Conservation (phyloP, 2,329 filamentous ascomycete species). For the Ophiocordyceps robertsii region DNA sequence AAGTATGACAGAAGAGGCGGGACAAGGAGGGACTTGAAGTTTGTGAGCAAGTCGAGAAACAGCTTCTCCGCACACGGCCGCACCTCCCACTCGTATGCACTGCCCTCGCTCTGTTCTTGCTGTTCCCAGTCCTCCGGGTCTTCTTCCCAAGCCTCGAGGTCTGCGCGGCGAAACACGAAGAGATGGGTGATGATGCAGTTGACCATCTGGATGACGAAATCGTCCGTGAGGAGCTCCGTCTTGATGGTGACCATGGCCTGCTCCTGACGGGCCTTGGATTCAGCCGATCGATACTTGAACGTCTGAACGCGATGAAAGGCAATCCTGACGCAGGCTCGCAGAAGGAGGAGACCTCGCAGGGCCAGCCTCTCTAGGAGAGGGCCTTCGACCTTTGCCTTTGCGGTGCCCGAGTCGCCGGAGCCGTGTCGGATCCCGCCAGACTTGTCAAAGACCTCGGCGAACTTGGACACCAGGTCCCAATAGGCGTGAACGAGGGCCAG, state of each 20-base stretch:
- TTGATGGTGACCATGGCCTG: slow-evolving; percentile 58
- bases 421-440: slow-evolving; percentile 41
- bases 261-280: slow-evolving; percentile 64
- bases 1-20: slow-evolving; percentile 76
- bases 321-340: slow-evolving; percentile 75
- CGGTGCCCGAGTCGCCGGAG: slow-evolving; percentile 18
- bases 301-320: slow-evolving; percentile 68
- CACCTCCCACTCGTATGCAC: slow-evolving; percentile 85
- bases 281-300: slow-evolving; percentile 67
- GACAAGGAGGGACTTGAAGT: slow-evolving; percentile 73
- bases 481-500: slow-evolving; percentile 68
- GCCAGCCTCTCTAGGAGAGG: slow-evolving; percentile 66
- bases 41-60: slow-evolving; percentile 79
- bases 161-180: slow-evolving; percentile 73
- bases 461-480: slow-evolving; percentile 67
- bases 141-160: slow-evolving; percentile 85
- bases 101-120: slow-evolving; percentile 70
- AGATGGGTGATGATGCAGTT: slow-evolving; percentile 76
- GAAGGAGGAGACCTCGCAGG: slow-evolving; percentile 68
- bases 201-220: slow-evolving; percentile 69
- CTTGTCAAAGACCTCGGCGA: slow-evolving; percentile 60
- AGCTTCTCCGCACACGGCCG: slow-evolving; percentile 87
- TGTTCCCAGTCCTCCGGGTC: slow-evolving; percentile 94
- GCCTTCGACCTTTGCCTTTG: slow-evolving; percentile 40
- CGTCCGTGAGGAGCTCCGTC: slow-evolving; percentile 58